Conservation (phyloP, 2,329 filamentous ascomycete genomes). For the Botrytis medusae region DNA sequence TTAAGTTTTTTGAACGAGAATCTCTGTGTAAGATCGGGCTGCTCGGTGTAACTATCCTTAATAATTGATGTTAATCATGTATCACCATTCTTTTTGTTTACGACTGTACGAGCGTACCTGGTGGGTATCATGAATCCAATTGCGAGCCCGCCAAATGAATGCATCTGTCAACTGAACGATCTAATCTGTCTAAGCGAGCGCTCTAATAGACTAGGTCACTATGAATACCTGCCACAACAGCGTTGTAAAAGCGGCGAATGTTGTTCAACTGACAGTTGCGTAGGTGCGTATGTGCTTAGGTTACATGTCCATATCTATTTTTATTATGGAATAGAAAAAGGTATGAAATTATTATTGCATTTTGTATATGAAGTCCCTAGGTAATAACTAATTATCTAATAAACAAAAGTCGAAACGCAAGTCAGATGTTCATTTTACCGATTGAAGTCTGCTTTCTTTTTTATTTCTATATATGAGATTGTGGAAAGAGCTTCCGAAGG, state of each 20-base stretch:
- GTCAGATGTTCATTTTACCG: neutral
- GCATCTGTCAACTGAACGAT: neutral
- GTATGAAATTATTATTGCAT: neutral
- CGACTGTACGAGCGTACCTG: too few relatives aligned
- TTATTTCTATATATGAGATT: neutral
- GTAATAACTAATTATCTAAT: neutral
- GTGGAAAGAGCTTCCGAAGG: neutral
- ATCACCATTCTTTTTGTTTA: too few relatives aligned
- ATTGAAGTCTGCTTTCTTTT: neutral
- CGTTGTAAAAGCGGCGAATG: neutral
- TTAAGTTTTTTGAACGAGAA: neutral
- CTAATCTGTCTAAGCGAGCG: neutral
- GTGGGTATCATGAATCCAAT: too few relatives aligned
- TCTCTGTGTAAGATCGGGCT: neutral
- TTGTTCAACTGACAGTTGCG: neutral
- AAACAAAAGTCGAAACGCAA: neutral
- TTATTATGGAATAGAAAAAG: neutral
- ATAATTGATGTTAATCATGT: neutral
- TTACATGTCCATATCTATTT: neutral
- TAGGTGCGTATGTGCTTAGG: too few relatives aligned
- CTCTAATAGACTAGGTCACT: neutral
- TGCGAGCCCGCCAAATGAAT: neutral
- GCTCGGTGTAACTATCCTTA: neutral
- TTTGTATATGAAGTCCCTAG: neutral
- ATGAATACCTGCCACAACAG: neutral